phyloP scores from a whole-genome alignment of 2,329 filamentous ascomycete species.

The Penicillium sp. region DNA sequence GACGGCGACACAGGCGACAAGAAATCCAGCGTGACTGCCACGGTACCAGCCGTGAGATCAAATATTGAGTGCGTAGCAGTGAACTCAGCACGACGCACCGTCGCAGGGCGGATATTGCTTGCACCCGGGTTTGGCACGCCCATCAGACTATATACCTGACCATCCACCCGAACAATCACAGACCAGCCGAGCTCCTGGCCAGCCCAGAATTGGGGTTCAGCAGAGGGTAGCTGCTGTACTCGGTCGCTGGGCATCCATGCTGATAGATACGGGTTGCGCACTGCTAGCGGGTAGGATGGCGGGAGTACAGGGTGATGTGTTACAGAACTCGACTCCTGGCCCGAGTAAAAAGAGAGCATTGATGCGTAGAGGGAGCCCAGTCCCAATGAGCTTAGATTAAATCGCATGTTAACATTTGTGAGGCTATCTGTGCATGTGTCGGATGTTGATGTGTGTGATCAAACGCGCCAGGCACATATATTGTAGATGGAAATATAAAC shows the following conservation, averaged over 20 bases:
- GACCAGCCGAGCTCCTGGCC: conserved; percentile 46
- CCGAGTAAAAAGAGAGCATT: conserved; percentile 16
- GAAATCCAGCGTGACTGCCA: conserved; percentile 44
- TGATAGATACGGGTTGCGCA: conserved; percentile 47
- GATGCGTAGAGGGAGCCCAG: conserved; percentile 27
- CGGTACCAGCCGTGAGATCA: conserved; percentile 38
- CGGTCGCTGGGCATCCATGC: conserved; percentile 47
- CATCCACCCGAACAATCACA: conserved; percentile 45
- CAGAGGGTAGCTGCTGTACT: conserved; percentile 37
- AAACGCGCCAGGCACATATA: not conserved
- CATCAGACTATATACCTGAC: conserved; percentile 45
- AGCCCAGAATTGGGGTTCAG: conserved; percentile 46
- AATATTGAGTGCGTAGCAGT: conserved; percentile 47
- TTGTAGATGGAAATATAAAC: not conserved
- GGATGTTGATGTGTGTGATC: not conserved
- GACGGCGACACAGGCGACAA: conserved; percentile 47
- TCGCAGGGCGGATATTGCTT: conserved; percentile 32
- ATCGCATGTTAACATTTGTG: conserved; percentile 10
- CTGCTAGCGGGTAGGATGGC: conserved; percentile 48
- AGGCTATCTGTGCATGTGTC: not conserved
- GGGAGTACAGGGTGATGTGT: conserved; percentile 33
- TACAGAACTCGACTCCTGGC: conserved; percentile 12
- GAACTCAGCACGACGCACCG: conserved; percentile 39
- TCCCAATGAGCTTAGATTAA: conserved; percentile 19
- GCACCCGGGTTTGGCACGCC: conserved; percentile 33